phyloP scores from a whole-genome alignment of 2,329 filamentous ascomycete genomes.

The Aspergillus hiratsukae region DNA sequence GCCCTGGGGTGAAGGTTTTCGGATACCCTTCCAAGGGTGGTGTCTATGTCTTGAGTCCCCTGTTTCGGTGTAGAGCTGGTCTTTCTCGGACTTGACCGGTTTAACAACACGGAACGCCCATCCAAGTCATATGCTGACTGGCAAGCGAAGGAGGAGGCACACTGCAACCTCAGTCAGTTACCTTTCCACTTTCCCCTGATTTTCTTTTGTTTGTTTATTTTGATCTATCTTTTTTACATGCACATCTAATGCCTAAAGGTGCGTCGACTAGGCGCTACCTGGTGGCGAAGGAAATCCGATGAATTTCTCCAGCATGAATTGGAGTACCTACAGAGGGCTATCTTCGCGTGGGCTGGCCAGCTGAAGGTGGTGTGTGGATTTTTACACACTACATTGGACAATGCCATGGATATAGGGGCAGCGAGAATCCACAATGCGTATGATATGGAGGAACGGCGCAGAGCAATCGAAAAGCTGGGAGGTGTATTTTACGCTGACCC shows the following conservation, averaged over 20 bases:
- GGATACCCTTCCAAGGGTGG: conserved; percentile 10
- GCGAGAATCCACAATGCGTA: conserved; percentile 3
- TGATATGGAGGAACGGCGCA: conserved; percentile 11
- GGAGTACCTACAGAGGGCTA: no score
- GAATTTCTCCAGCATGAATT: no score
- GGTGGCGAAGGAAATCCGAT: no score
- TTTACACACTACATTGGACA: conserved; percentile 1
- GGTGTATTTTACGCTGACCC: conserved; percentile 10
- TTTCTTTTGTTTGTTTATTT: no score
- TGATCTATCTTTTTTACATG: no score
- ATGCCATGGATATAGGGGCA: conserved; percentile 1
- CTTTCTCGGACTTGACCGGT: no score
- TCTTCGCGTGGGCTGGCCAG: conserved; percentile 7
- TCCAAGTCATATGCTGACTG: conserved; percentile 1
- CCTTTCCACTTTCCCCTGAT: no score
- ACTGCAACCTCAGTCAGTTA: conserved; percentile 9
- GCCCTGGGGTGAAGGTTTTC: neutral
- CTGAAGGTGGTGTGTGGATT: conserved; percentile 9
- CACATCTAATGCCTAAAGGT: no score
- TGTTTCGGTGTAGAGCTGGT: conserved; percentile 10
- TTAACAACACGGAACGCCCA: no score
- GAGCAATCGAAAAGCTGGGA: conserved; percentile 7
- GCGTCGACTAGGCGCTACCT: neutral
- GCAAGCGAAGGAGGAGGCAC: conserved; percentile 9
- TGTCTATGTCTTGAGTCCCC: conserved; percentile 1